A percentile compares a stretch with the other conserved stretches of the same genome.
Conservation (phyloP, 2,329 filamentous ascomycete genomes). For the Fusarium paranaense region DNA sequence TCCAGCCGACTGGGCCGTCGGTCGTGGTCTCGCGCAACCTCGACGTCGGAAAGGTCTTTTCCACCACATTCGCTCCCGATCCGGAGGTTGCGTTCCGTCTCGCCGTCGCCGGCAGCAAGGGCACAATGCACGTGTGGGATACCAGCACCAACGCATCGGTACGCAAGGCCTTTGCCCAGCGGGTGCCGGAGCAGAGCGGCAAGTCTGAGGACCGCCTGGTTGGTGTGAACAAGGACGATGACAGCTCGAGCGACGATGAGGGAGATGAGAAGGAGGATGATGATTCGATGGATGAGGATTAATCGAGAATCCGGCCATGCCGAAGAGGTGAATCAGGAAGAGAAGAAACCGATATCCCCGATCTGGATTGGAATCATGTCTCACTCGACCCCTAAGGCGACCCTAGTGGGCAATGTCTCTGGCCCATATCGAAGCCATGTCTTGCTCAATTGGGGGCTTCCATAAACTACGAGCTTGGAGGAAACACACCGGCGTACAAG, state of each 20-base stretch:
- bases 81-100: constrained; percentile 90
- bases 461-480: constrained; percentile 25
- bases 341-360: constrained; percentile 7
- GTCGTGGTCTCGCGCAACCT: constrained; percentile 94
- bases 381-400: constrained; percentile 16
- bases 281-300: constrained; percentile 69
- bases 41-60: constrained; percentile 95
- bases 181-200: constrained; percentile 68
- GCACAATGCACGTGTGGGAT: constrained; percentile 93
- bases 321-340: constrained; percentile 13
- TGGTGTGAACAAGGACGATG: constrained; percentile 75
- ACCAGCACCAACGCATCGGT: constrained; percentile 93
- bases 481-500: constrained; percentile 33
- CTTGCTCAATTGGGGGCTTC: constrained; percentile 11
- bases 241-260: constrained; percentile 70
- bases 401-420: constrained; percentile 16
- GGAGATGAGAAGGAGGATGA: constrained; percentile 61
- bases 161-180: constrained; percentile 81
- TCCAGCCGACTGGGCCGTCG: constrained; percentile 81
- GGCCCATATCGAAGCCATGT: constrained; percentile 26
- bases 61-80: constrained; percentile 90
- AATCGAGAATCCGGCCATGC: constrained; percentile 24
- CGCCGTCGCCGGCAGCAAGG: constrained; percentile 94
- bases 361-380: constrained; percentile 27
- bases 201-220: constrained; percentile 82